Percentiles rank a stretch among this genome's conserved stretches.
phyloP scores from a whole-genome alignment of 768 basidiomycete genomes.

The Clavulina sp. region DNA sequence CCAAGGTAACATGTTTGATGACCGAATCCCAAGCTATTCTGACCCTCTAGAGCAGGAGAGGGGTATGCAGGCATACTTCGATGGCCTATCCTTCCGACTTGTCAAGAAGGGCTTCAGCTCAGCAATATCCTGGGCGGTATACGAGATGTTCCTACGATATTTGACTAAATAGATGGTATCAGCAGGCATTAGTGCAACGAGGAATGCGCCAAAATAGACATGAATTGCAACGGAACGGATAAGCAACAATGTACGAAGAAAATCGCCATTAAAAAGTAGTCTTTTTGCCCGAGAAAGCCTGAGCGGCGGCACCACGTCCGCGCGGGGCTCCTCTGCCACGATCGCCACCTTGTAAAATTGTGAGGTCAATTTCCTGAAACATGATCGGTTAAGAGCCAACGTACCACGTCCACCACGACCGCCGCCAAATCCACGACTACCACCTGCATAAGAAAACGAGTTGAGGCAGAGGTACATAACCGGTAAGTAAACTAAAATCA shows the following conservation, averaged over 20 bases:
- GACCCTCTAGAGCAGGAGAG: slow-evolving; percentile 39
- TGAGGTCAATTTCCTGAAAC: too few species aligned
- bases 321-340: background rate
- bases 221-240: background rate
- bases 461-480: background rate
- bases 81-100: slow-evolving; percentile 66
- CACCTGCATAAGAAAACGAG: background rate
- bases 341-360: background rate
- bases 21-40: background rate
- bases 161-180: background rate
- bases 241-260: background rate
- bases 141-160: slow-evolving; percentile 5
- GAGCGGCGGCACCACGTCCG: background rate
- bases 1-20: slow-evolving; percentile 20
- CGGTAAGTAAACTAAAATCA: background rate
- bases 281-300: background rate
- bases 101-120: slow-evolving; percentile 48
- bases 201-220: background rate
- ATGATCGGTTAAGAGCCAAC: too few species aligned
- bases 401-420: too few species aligned
- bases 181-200: background rate
- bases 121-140: slow-evolving; percentile 11
- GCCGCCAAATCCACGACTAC: background rate
- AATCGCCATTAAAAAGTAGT: background rate
- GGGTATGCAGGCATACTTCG: slow-evolving; percentile 65